Evolutionary conservation across 1,139 yeast species (phyloP), one percentile per base, ranked within the genome.

Genomic region (Zygosaccharomyces sapae): DNA sequence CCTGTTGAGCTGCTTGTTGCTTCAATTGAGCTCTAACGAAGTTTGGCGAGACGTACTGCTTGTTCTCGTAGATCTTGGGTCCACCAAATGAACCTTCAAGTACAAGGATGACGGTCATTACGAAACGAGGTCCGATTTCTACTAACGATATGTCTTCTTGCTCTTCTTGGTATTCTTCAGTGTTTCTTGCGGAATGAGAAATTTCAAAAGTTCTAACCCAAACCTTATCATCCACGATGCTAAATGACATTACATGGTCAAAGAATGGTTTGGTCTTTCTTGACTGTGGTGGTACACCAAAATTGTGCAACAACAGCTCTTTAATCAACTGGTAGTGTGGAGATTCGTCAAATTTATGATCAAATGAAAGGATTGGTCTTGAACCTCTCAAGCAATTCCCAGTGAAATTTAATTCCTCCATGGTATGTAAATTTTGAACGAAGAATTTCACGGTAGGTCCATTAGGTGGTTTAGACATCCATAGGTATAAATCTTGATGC

Each of bases 31-130:
- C 89, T 72, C 98, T 84, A 45, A 86, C 95, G 56, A 86, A 81
- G 74, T 92, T 92, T 55, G 98, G 98, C 50, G 96, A 86, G 44
- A 92, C 96, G 68, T 87, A 92, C 70, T 92, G 95, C 74, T 87
- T 90, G 74, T 92, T 92, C 66, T 92, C 98, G 71, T 87, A 92
- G 56, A 92, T 88, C 75, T 92, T 89, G 53, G 98, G 97, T 19
- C 99, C 98, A 48, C 97, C 95, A 63, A 92, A 94, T 2, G 97
- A 88, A 43, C 98, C 99, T 70, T 92, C 98, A 55, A 92, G 76
- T 45, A 92, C 83, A 52, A 95, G 84, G 58, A 92, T 90, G 58
- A 86, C 82, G 3, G 98, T 92, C 72, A 94, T 76, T 34, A 94
- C 97, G 59, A 90, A 83, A 66, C 99, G 80, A 46, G 99, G 99